A percentile compares a stretch with the other conserved stretches of the same genome.
Conservation (phyloP, 805 yeast genomes). For the Metahyphopichia silvanorum region DNA sequence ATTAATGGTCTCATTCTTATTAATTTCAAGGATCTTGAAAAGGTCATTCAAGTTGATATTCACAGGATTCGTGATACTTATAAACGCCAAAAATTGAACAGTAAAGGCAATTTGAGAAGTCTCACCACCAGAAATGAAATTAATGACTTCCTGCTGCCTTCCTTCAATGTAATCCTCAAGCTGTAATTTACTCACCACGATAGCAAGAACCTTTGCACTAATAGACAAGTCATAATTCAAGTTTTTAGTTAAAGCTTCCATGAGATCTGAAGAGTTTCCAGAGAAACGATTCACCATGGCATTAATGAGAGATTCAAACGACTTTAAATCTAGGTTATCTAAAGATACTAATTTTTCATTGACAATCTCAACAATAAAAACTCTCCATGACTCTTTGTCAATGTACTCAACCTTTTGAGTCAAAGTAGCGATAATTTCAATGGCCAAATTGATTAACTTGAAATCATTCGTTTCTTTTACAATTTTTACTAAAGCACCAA, state of each 20-base stretch:
- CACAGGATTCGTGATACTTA: conserved; percentile 36
- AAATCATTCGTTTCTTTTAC: conserved; percentile 3
- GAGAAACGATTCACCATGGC: neutral
- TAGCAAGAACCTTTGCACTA: conserved; percentile 29
- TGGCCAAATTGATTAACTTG: conserved; percentile 1
- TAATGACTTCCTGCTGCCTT: no score
- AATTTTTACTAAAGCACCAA: neutral
- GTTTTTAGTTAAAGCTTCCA: neutral
- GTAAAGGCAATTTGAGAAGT: conserved; percentile 23
- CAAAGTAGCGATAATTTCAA: conserved; percentile 8
- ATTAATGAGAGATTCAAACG: conserved; percentile 13
- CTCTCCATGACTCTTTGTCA: conserved; percentile 1
- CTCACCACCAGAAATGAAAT: conserved; percentile 5
- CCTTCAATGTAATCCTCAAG: conserved; percentile 17
- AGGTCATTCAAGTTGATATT: conserved; percentile 34
- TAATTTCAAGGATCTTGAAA: conserved; percentile 22
- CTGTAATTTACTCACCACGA: conserved; percentile 19
- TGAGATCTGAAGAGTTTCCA: neutral
- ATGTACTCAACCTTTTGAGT: conserved; percentile 2
- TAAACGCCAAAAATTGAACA: conserved; percentile 47
- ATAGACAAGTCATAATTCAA: conserved; percentile 17
- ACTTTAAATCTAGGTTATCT: conserved; percentile 12
- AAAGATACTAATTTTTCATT: conserved; percentile 14
- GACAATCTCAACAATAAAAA: conserved; percentile 9
- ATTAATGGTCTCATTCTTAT: conserved; percentile 32